Evolutionary conservation across 306 rosid species (phyloP).

Genomic region (Pyrus betulifolia): DNA sequence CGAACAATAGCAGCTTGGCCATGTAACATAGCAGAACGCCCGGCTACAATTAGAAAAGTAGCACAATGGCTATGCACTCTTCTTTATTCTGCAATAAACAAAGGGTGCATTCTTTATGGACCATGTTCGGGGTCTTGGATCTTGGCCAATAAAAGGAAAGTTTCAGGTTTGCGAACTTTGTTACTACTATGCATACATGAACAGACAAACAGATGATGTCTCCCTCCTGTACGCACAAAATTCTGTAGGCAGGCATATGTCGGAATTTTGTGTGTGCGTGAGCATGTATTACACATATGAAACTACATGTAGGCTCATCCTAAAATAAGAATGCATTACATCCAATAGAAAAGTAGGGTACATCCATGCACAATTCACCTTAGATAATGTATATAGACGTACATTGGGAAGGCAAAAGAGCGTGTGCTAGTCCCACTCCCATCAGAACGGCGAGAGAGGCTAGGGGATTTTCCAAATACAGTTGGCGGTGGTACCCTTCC

Average conservation of each 20-base stretch:
- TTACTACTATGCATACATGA: conserved; percentile 1
- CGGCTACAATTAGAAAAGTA: conserved; percentile 34
- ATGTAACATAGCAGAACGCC: conserved; percentile 25
- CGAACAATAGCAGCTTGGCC: conserved; percentile 27
- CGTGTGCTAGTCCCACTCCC: conserved; percentile 20
- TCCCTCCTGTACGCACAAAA: background rate
- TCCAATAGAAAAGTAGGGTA: background rate
- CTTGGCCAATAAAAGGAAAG: background rate
- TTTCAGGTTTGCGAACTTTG: conserved; percentile 10
- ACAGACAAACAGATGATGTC: background rate
- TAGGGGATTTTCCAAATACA: conserved; percentile 17
- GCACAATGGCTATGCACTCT: conserved; percentile 25
- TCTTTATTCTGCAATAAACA: conserved; percentile 50
- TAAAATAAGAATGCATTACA: background rate
- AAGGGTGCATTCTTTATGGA: conserved; percentile 29
- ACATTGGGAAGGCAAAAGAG: conserved; percentile 58
- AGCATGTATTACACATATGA: background rate
- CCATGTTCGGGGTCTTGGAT: background rate
- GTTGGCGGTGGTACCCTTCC: conserved; percentile 9
- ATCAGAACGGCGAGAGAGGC: conserved; percentile 25
- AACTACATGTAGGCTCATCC: background rate
- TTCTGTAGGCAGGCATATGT: background rate
- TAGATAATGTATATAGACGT: conserved; percentile 23
- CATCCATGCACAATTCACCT: background rate
- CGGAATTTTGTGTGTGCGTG: background rate